Evolutionary conservation across 108 stramenopile genomes (phyloP).

Genomic region (Schizochytrium sp.): DNA sequence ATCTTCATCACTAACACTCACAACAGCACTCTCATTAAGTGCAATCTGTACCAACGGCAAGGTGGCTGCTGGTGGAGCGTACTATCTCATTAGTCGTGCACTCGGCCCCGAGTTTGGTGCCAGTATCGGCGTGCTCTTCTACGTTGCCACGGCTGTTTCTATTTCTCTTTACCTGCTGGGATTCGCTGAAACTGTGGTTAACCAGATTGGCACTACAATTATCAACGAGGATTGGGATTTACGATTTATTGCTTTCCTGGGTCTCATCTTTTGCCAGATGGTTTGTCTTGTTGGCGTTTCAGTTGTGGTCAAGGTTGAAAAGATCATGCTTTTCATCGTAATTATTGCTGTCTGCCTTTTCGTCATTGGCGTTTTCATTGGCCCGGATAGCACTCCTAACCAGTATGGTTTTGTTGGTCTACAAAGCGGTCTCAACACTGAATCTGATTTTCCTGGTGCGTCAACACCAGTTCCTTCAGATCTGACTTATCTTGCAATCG

Average conservation of each 20-base stretch:
- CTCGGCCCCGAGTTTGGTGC: slow-evolving; percentile 82
- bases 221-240: slow-evolving; percentile 22
- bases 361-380: slow-evolving; percentile 35
- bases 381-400: neutral
- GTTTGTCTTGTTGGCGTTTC: slow-evolving; percentile 3
- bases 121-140: slow-evolving; percentile 79
- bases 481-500: neutral
- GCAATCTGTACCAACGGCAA: slow-evolving; percentile 84
- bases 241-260: slow-evolving; percentile 8
- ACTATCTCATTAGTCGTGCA: slow-evolving; percentile 79
- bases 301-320: slow-evolving; percentile 22
- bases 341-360: slow-evolving; percentile 35
- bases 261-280: neutral
- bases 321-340: slow-evolving; percentile 33
- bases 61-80: slow-evolving; percentile 81
- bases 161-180: slow-evolving; percentile 59
- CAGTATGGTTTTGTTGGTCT: neutral
- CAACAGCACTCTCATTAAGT: slow-evolving; percentile 79
- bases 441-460: slow-evolving; percentile 27
- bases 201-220: neutral
- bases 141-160: slow-evolving; percentile 78
- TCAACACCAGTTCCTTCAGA: neutral
- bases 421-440: slow-evolving; percentile 8
- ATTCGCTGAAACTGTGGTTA: slow-evolving; percentile 52
- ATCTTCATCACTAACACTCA: slow-evolving; percentile 74